phyloP scores from a whole-genome alignment of 306 rosid genomes.

The Cucurbita moschata region DNA sequence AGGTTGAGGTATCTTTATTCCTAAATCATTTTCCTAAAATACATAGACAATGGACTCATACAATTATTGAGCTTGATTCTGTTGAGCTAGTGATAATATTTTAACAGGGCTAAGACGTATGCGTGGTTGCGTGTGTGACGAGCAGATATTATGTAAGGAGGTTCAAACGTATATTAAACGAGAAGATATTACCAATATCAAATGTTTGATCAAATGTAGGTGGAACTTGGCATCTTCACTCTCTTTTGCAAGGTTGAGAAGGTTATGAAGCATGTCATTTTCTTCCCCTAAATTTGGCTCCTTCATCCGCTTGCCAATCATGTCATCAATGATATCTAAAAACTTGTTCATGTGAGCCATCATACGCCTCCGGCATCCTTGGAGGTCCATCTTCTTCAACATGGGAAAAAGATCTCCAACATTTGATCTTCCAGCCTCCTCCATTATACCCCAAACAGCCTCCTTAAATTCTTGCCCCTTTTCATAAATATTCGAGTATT shows the following conservation, averaged over 20 bases:
- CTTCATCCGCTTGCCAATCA: slow-evolving; percentile 21
- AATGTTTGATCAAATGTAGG: background rate
- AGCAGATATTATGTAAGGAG: too few relatives aligned
- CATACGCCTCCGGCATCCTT: slow-evolving; percentile 37
- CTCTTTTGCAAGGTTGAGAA: background rate
- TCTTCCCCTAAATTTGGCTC: background rate
- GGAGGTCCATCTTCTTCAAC: slow-evolving; percentile 35
- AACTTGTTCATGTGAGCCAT: slow-evolving; percentile 37
- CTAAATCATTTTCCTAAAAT: too few relatives aligned
- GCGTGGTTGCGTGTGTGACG: too few relatives aligned
- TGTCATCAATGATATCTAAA: slow-evolving; percentile 20
- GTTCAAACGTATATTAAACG: too few relatives aligned
- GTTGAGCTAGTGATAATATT: too few relatives aligned
- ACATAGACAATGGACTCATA: too few relatives aligned
- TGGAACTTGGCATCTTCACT: background rate
- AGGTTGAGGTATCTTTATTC: too few relatives aligned
- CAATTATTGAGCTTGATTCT: too few relatives aligned
- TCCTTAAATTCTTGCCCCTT: background rate
- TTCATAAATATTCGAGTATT: background rate
- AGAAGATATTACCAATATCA: background rate
- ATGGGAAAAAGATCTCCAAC: slow-evolving; percentile 37
- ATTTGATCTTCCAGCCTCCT: slow-evolving; percentile 33
- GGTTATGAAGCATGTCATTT: background rate
- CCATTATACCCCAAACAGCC: slow-evolving; percentile 23
- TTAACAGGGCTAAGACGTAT: too few relatives aligned